Evolutionary conservation across 2,329 filamentous ascomycete species (phyloP).

Genomic region (Aspergillus floridensis): DNA sequence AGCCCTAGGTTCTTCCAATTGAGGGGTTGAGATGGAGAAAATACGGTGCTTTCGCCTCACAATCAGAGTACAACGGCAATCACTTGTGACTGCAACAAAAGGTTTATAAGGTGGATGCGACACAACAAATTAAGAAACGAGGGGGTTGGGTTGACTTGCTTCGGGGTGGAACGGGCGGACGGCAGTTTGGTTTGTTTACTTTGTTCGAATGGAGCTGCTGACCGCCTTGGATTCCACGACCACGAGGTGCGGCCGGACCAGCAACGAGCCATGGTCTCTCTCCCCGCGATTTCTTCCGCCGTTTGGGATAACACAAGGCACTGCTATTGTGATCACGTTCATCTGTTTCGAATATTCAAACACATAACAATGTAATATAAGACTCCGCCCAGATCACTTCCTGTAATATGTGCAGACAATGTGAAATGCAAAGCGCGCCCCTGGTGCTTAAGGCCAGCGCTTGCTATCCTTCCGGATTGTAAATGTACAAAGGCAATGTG

Average conservation of each 20-base stretch:
- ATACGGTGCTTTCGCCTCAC: neutral
- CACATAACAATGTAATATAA: neutral
- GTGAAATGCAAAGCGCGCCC: neutral
- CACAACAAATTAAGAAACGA: constrained; percentile 13
- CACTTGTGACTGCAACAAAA: neutral
- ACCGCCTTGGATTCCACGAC: constrained; percentile 12
- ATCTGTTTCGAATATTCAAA: neutral
- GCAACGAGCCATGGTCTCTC: neutral
- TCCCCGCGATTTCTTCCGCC: neutral
- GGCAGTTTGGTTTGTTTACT: constrained; percentile 20
- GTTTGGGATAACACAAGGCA: neutral
- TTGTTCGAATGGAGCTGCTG: constrained; percentile 12
- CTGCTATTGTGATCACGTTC: neutral
- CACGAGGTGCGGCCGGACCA: neutral
- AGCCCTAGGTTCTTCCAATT: neutral
- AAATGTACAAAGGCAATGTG: constrained; percentile 2
- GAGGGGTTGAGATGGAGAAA: neutral
- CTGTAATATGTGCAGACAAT: constrained; percentile 1
- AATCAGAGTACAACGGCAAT: neutral
- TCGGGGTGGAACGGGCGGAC: neutral
- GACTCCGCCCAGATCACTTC: neutral
- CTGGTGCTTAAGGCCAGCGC: neutral
- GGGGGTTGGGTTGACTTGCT: constrained; percentile 23
- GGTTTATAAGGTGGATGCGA: constrained; percentile 5
- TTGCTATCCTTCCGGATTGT: neutral